Percentiles rank a stretch among this genome's conserved stretches.
Evolutionary conservation across 108 stramenopile species (phyloP).

Genomic region (Cyclotella sp.): DNA sequence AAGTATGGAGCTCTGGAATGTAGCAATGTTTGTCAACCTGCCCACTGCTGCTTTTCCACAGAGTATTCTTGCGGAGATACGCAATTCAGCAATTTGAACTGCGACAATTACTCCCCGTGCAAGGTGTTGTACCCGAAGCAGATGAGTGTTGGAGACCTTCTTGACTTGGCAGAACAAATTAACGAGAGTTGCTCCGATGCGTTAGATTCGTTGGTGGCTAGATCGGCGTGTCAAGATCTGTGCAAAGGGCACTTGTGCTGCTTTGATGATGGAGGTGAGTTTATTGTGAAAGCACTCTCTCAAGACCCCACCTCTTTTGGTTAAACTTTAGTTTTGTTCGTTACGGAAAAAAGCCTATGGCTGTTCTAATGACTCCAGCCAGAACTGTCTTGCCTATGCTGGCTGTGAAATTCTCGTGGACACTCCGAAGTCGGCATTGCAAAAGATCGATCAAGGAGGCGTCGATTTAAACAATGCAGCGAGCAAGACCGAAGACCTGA

Average conservation of each 20-base stretch:
- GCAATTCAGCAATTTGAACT: slow-evolving; percentile 35
- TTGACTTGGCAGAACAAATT: slow-evolving; percentile 31
- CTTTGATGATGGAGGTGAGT: slow-evolving; percentile 37
- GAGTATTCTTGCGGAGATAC: slow-evolving; percentile 31
- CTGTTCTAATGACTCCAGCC: slow-evolving; percentile 26
- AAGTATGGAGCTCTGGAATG: slow-evolving; percentile 43
- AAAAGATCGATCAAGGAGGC: neutral
- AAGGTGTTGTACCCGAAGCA: slow-evolving; percentile 36
- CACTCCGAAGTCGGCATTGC: slow-evolving; percentile 10
- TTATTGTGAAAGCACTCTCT: neutral
- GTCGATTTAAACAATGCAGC: slow-evolving; percentile 11
- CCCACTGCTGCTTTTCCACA: slow-evolving; percentile 45
- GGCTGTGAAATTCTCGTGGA: slow-evolving; percentile 36
- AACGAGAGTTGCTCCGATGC: slow-evolving; percentile 31
- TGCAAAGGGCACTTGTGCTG: slow-evolving; percentile 42
- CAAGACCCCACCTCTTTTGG: neutral
- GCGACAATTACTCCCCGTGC: slow-evolving; percentile 29
- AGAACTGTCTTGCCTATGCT: slow-evolving; percentile 45
- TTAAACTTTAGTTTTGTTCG: neutral
- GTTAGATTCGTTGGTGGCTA: slow-evolving; percentile 12
- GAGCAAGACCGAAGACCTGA: slow-evolving; percentile 6
- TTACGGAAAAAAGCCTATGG: slow-evolving; percentile 16
- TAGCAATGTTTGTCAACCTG: slow-evolving; percentile 46
- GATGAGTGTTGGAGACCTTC: slow-evolving; percentile 14
- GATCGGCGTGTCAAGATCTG: slow-evolving; percentile 29